These are phyloP conservation scores for Byssoonygena ceratinophila DNA, from an alignment of 2,329 filamentous ascomycete species.

Conservation along the genomic window DNA sequence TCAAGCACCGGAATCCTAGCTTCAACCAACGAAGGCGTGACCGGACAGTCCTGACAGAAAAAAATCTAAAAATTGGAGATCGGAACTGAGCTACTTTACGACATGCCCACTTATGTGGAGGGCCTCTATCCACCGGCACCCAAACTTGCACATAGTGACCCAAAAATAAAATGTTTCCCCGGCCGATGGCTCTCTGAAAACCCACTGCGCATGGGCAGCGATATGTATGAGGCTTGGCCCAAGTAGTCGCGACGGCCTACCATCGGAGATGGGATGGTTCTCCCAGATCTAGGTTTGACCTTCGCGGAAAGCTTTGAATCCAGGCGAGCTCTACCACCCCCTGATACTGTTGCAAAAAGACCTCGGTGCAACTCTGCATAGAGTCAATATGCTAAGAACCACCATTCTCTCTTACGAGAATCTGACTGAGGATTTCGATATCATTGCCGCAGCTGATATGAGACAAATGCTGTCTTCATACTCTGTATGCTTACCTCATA, in stretches of 20 bases:
- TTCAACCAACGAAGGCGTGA: slow-evolving; percentile 6
- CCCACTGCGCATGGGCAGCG: slow-evolving; percentile 1
- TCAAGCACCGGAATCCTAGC: slow-evolving; percentile 1
- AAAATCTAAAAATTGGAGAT: slow-evolving; percentile 13
- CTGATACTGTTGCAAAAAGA: background rate
- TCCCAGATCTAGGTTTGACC: slow-evolving; percentile 1
- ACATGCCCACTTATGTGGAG: slow-evolving; percentile 11
- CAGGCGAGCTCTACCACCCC: background rate
- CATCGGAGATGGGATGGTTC: background rate
- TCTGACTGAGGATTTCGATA: background rate
- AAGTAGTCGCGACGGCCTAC: slow-evolving; percentile 1
- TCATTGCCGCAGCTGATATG: background rate
- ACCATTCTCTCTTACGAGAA: background rate
- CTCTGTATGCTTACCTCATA: no score
- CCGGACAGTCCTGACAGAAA: slow-evolving; percentile 7
- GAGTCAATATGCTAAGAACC: background rate
- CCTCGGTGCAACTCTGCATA: background rate
- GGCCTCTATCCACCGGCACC: background rate
- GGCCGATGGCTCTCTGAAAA: slow-evolving; percentile 3
- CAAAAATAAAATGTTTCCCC: slow-evolving; percentile 10
- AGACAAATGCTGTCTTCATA: background rate
- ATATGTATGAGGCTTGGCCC: slow-evolving; percentile 4
- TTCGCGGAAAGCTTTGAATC: slow-evolving; percentile 1
- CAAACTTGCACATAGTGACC: slow-evolving; percentile 4
- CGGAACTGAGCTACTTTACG: slow-evolving; percentile 9